These are phyloP conservation scores for Trypanosoma conorhini DNA, from an alignment of 208 protist species.

Conservation along the genomic window DNA sequence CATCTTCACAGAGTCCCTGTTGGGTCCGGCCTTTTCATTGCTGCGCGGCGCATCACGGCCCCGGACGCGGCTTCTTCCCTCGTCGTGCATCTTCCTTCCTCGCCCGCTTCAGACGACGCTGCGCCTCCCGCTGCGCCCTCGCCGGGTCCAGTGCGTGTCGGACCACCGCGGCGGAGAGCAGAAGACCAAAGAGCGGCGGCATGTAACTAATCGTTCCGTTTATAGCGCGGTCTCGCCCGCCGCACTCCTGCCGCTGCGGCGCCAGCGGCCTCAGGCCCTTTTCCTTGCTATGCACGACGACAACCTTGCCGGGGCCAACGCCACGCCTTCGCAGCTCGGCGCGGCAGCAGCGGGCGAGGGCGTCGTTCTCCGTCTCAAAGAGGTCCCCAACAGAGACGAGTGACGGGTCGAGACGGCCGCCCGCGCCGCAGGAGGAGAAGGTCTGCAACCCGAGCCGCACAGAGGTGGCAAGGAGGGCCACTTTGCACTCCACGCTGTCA, in stretches of 20 bases:
- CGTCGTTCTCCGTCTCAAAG: conserved; percentile 81
- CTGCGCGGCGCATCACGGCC: neutral
- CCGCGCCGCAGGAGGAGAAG: conserved; percentile 83
- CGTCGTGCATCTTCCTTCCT: conserved; percentile 28
- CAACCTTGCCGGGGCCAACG: conserved; percentile 54
- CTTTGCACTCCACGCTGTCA: conserved; percentile 90
- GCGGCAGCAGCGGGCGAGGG: conserved; percentile 67
- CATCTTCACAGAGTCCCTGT: neutral
- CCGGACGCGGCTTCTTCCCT: conserved; percentile 27
- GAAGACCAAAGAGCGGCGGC: conserved; percentile 83
- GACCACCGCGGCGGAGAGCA: conserved; percentile 75
- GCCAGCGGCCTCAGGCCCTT: conserved; percentile 53
- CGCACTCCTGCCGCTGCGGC: conserved; percentile 77
- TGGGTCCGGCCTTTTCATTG: no score
- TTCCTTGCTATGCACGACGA: conserved; percentile 72
- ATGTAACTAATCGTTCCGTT: conserved; percentile 94
- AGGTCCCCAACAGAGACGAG: conserved; percentile 61
- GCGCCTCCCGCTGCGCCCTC: conserved; percentile 44
- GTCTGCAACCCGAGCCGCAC: conserved; percentile 58
- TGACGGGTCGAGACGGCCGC: conserved; percentile 77
- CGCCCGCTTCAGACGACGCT: conserved; percentile 34
- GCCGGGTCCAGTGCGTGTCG: conserved; percentile 60
- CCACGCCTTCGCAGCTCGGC: conserved; percentile 61
- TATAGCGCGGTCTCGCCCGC: conserved; percentile 72
- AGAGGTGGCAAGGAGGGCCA: conserved; percentile 66